Base-by-base conservation (phyloP, 345 rosid species). In the Syzygium aqueum region DNA sequence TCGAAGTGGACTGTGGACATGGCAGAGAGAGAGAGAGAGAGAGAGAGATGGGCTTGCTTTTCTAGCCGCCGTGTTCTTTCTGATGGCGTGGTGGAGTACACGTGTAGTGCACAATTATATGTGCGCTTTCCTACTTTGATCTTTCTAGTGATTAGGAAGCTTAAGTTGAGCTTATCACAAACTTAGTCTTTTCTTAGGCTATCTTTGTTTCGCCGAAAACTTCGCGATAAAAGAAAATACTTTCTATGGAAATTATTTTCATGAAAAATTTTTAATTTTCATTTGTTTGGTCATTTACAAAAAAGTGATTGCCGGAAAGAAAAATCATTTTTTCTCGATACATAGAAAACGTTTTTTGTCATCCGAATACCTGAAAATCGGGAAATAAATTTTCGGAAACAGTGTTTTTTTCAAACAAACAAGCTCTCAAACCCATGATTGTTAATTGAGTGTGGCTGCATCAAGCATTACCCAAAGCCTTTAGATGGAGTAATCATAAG, bases 311-410 rank as follows among this genome's bases (percentile, higher is more conserved):
- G 21, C 21, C 12, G 8, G 19, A 8, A 21, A 21, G 25, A 21
- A 21, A 53, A 53, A 6, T 19, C 22, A 21, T 53, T 53, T 53
- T 53, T 53, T 7, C 27, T 16, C 9, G 8, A 17, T 17, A 4
- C 25, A 30, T 4, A 0, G 4, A 30, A 67, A 8, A 67, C 10
- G 43, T 30, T 67, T 30, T 16, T 1, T 11, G 1, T 73, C 6
- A 5, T 73, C 6, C 3, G 16, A 37, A 17, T 33, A 3, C 17
- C 12, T 2, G 8, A 30, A 33, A 73, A 3, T 37, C 19, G 12
- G 0, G 4, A 67, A 67, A 33, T 2, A 0, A 2, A 7, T 30
- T 30, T 6, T 65, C 2, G 0, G 8, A n/a, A 16, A 28, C 6
- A 17, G 7, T 3, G 19, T 30, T 17, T 33, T 33, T 54, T 21